Evolutionary conservation across 768 basidiomycete species (phyloP), one percentile per base, ranked within the genome.

Genomic region (Hemileccinum impolitum): DNA sequence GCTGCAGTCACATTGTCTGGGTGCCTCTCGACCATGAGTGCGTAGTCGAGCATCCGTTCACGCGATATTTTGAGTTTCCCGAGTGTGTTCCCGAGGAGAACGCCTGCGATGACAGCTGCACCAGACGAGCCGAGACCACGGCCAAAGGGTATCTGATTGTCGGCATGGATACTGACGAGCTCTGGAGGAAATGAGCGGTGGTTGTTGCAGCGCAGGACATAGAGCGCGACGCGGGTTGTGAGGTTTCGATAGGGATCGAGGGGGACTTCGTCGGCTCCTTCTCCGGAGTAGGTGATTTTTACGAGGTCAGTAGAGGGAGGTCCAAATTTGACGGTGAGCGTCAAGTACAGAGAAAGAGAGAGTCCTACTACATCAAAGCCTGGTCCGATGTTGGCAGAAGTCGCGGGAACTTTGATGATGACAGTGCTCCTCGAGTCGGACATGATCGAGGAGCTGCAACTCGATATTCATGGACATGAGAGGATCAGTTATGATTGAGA

Each of bases 341-440:
- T 85, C 57, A 97, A 80, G 57, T 85, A 78, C 26, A 96, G 80
- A 1, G 91, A 92, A 19, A 98, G 83, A 0, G 95, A 94, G 54
- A 99, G 85, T n/a, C 96, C 96, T 56, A 97, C 93, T 54, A 98
- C 96, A 68, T 99, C 96, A 70, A 99, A 99, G 21, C 95, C 95
- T 35, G 95, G 95, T 3, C 95, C 95, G 63, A 99, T 94, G 74
- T 99, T 99, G 56, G 95, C 95, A 54, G 94, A 94, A 2, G 95
- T 97, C n/a, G 93, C 93, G 10, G 95, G 95, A 45, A 98, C 87
- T 54, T 77, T 80, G 68, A 99, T 91, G 32, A 73, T 76, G 70
- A 93, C 80, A 11, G 59, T 43, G n/a, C 36, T 47, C 43, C 57
- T 55, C 52, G 45, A 21, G 36, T 39, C 37, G 23, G 59, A 39